These are phyloP conservation scores for Nothophytophthora sp. DNA, from an alignment of 352 stramenopile species.

Conservation along the genomic window DNA sequence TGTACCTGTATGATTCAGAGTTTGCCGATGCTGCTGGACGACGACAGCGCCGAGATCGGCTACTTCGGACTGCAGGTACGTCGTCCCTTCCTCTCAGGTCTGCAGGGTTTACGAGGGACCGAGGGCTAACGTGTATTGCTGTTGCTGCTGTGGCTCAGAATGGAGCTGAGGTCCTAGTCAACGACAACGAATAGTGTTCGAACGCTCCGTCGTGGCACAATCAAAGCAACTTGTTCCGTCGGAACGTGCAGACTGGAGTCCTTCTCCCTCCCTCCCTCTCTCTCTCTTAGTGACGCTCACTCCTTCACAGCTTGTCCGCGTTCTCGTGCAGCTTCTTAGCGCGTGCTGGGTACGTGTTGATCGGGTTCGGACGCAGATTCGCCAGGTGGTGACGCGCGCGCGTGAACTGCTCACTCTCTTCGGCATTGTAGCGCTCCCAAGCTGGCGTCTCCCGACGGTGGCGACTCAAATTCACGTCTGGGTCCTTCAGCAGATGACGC, in stretches of 20 bases:
- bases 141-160: slow-evolving; percentile 39
- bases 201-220: neutral
- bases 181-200: slow-evolving; percentile 43
- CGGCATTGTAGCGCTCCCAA: slow-evolving; percentile 29
- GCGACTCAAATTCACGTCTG: slow-evolving; percentile 32
- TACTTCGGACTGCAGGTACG: slow-evolving; percentile 78
- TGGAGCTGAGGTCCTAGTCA: slow-evolving; percentile 67
- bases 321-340: slow-evolving; percentile 17
- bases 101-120: neutral
- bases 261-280: neutral
- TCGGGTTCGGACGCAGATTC: slow-evolving; percentile 29
- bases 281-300: slow-evolving; percentile 5
- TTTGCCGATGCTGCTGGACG: slow-evolving; percentile 66
- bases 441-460: slow-evolving; percentile 26
- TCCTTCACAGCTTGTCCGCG: slow-evolving; percentile 4
- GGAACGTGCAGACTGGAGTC: neutral
- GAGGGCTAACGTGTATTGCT: neutral
- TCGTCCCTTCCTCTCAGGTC: neutral
- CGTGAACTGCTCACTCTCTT: slow-evolving; percentile 25
- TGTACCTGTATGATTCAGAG: slow-evolving; percentile 42
- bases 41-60: slow-evolving; percentile 65
- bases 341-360: slow-evolving; percentile 30
- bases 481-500: slow-evolving; percentile 26
- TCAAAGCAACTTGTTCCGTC: too few species aligned
- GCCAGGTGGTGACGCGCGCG: slow-evolving; percentile 29